phyloP scores from a whole-genome alignment of 805 yeast species.

The Candida verbasci region DNA sequence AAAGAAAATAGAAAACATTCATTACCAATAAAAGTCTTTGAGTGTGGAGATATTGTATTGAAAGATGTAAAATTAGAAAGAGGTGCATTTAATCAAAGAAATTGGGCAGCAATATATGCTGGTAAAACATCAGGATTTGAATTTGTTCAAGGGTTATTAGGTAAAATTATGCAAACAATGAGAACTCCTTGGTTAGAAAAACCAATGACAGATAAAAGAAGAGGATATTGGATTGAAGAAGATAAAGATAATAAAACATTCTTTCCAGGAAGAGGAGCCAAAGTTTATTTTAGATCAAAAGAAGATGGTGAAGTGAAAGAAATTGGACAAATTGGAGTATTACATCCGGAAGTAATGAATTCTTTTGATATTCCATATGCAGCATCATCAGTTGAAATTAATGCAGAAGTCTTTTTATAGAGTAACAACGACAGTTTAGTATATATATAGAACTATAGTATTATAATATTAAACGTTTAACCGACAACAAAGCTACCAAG shows the following conservation, averaged over 20 bases:
- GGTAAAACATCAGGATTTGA: slow-evolving; percentile 97
- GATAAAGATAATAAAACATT: slow-evolving; percentile 63
- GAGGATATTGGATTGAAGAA: slow-evolving; percentile 87
- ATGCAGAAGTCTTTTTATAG: slow-evolving; percentile 81
- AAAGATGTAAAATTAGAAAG: slow-evolving; percentile 79
- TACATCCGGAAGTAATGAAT: slow-evolving; percentile 90
- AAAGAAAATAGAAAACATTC: slow-evolving; percentile 95
- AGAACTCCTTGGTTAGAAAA: slow-evolving; percentile 79
- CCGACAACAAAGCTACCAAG: too few species aligned
- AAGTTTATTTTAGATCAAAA: slow-evolving; percentile 64
- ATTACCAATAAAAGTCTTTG: slow-evolving; percentile 91
- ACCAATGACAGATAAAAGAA: slow-evolving; percentile 43
- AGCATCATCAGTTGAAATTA: slow-evolving; percentile 85
- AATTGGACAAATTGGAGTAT: slow-evolving; percentile 86
- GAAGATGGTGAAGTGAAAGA: slow-evolving; percentile 53
- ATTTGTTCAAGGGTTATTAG: slow-evolving; percentile 87
- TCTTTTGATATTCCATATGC: slow-evolving; percentile 90
- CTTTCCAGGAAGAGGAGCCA: slow-evolving; percentile 98
- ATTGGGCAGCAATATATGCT: slow-evolving; percentile 91
- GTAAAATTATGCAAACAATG: slow-evolving; percentile 93
- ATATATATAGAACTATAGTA: too few species aligned
- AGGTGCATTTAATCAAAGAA: slow-evolving; percentile 86
- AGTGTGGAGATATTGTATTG: slow-evolving; percentile 90
- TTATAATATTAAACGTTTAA: too few species aligned
- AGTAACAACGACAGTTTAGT: too few species aligned